phyloP scores from a whole-genome alignment of 208 protist genomes.

The Leptomonas pyrrhocoris region DNA sequence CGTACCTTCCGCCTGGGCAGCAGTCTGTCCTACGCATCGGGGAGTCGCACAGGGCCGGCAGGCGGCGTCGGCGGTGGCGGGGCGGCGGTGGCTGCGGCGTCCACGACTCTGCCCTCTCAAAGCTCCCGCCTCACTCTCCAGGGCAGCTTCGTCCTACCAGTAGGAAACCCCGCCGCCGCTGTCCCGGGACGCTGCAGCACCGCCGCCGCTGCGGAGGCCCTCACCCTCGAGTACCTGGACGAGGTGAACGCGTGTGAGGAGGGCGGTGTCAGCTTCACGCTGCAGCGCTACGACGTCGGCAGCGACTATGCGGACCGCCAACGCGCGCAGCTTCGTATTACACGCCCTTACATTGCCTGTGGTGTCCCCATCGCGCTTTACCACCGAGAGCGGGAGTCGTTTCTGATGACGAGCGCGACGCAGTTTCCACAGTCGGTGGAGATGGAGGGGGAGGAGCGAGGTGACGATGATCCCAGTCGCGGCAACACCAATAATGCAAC shows the following conservation, averaged over 20 bases:
- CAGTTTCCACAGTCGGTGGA: constrained; percentile 6
- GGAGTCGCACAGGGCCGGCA: neutral
- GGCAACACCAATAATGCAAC: neutral
- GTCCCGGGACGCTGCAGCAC: constrained; percentile 23
- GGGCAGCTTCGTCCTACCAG: constrained; percentile 22
- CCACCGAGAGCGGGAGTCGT: constrained; percentile 67
- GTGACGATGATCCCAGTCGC: no score
- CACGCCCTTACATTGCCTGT: constrained; percentile 43
- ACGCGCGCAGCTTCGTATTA: constrained; percentile 56
- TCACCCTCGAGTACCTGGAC: constrained; percentile 48
- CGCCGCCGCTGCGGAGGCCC: constrained; percentile 27
- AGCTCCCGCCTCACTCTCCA: constrained; percentile 2
- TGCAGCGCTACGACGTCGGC: constrained; percentile 74
- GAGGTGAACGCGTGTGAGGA: constrained; percentile 84
- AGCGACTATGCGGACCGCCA: constrained; percentile 58
- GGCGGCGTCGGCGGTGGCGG: constrained; percentile 5
- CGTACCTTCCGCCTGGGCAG: constrained; percentile 45
- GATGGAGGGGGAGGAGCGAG: constrained; percentile 33
- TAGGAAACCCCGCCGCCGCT: constrained; percentile 10
- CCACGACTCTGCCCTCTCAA: neutral
- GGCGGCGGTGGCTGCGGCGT: neutral
- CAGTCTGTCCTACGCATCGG: constrained; percentile 23
- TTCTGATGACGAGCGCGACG: constrained; percentile 67
- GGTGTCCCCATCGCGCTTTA: constrained; percentile 64
- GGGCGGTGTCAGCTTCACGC: constrained; percentile 56